Base-by-base conservation (phyloP, 2,329 filamentous ascomycete species). In the Colletotrichum agaves region DNA sequence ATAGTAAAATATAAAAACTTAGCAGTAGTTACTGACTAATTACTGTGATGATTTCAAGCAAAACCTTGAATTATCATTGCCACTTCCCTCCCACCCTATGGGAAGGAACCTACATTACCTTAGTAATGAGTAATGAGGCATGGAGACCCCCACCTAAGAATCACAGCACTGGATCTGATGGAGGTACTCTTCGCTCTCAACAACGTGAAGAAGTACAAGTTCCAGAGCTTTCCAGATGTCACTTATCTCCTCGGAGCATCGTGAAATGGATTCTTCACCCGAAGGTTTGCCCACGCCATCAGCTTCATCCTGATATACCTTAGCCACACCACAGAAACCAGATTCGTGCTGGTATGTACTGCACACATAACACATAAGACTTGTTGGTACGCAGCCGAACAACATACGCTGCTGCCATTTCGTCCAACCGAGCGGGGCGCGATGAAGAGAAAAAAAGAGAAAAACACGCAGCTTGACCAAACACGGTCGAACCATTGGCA, bases 151-250 rank as follows among this genome's bases (percentile, higher is more conserved):
- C 27, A 33, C 47, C 8, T 39, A 6, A 27, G 31, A 37, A 67
- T 53, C 60, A 58, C 46, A 12, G 11, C 4, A 8, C n/a, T 44
- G 21, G 60, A 37, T 33, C 33, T 1, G 33, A 31, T 55, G 46
- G 61, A 64, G 39, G 53, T 67, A 64, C 23, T 41, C 31, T 27
- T 31, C 13, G 47, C n/a, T 10, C 7, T 41, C 1, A 13, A 15
- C 2, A 10, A 39, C 47, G 39, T 55, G 47, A 53, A 60, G 17
- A 60, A 60, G 23, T 65, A 68, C 65, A 37, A 13, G 17, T 64
- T 60, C 47, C 5, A 65, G 41, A 39, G 47, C 41, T 27, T 65
- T 64, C 61, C 27, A 55, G 39, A 65, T 21, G 61, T 55, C 61
- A n/a, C n/a, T n/a, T n/a, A n/a, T 31, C 52, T 61, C 11, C 31